Evolutionary conservation across 352 stramenopile species (phyloP).

Genomic region (Pythium myriotylum): DNA sequence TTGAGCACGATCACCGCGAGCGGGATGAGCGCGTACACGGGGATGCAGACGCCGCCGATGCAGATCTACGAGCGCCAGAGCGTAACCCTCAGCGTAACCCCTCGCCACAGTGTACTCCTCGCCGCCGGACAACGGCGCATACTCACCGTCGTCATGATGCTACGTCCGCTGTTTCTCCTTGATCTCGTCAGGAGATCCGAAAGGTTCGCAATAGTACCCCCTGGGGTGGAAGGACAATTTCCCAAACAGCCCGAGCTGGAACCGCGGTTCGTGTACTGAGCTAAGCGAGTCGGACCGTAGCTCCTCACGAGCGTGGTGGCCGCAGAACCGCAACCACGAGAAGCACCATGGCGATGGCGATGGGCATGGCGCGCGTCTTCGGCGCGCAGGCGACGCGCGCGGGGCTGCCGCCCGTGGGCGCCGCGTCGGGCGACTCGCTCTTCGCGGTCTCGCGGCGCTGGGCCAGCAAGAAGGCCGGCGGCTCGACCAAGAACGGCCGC

Average conservation of each 20-base stretch:
- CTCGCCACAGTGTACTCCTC: too few relatives aligned
- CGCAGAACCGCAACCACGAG: too few relatives aligned
- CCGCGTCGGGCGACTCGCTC: constrained; percentile 37
- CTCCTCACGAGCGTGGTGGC: too few relatives aligned
- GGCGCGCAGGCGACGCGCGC: constrained; percentile 34
- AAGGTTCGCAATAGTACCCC: background rate
- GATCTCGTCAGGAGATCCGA: background rate
- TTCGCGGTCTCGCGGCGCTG: constrained; percentile 61
- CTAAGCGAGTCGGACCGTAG: too few relatives aligned
- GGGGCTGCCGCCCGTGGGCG: constrained; percentile 21
- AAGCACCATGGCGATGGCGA: constrained; percentile 65
- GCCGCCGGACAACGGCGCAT: background rate
- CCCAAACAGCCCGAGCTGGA: too few relatives aligned
- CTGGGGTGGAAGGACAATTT: too few relatives aligned
- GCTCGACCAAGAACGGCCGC: constrained; percentile 97
- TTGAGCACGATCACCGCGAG: constrained; percentile 74
- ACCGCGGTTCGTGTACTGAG: background rate
- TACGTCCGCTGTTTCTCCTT: background rate
- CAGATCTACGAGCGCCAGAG: constrained; percentile 62
- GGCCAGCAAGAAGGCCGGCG: constrained; percentile 97
- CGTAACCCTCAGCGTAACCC: background rate
- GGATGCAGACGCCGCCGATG: constrained; percentile 78
- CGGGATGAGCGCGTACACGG: constrained; percentile 74
- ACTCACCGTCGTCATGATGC: constrained; percentile 41
- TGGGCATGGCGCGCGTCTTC: constrained; percentile 73